Evolutionary conservation across 176 grass and related monocot species (phyloP), one percentile per base, ranked within the genome.

Genomic region (Carex cristatella): DNA sequence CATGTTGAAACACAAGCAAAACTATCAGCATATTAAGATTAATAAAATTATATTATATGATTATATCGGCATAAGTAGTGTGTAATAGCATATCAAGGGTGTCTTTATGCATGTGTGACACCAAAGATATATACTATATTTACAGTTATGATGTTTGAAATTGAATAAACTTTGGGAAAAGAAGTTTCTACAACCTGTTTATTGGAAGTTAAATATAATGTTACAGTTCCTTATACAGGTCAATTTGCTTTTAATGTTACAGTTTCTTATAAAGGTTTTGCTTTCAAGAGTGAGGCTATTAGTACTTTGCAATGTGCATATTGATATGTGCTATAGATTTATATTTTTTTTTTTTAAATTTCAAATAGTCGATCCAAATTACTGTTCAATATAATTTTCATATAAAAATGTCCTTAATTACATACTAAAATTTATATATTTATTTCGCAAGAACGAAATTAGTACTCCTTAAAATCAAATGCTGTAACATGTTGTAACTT

Each of bases 1-100:
- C 87, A 19, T 92, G 90, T 27, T 81, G 61, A 82, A 14, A 16
- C 44, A 59, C 2, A 18, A 59, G 57, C 5, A 59, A 59, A 59
- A 18, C 2, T 59, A 59, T 59, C 16, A 16, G 16, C 4, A 5
- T 16, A 59, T 59, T 15, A 59, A 1, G 57, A 16, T 59, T 16
- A 59, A 59, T 18, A n/a, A 59, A 59, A 7, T 16, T 0, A 16
- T 59, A n/a, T 59, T 18, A 14, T 59, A n/a, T 18, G 57, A 48
- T 48, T 48, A 15, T 59, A 59, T 59, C 0, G 57, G 57, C 0
- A 59, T 5, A 59, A 59, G 16, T 59, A 59, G 57, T 59, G 57
- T 59, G 57, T 59, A 59, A 59, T 16, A 59, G 57, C 57, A n/a
- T 18, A 23, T 15, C 57, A 59, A 59, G 4, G 57, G 57, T 5